Evolutionary conservation across 768 basidiomycete genomes (phyloP).

Genomic region (Neoboletus magnificus): DNA sequence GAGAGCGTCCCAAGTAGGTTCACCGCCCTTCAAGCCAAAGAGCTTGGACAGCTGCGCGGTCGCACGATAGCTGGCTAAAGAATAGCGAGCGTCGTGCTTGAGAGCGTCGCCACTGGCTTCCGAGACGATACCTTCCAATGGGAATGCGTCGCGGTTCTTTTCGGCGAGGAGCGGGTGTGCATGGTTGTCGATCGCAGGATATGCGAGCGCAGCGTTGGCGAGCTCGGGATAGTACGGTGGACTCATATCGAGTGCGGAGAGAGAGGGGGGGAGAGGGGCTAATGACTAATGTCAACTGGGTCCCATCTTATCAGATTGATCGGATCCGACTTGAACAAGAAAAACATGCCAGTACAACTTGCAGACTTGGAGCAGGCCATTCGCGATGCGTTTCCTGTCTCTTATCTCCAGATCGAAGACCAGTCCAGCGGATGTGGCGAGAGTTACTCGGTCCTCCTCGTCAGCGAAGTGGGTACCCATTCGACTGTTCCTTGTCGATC

Average conservation of each 20-base stretch:
- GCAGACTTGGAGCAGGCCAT: slow-evolving; percentile 60
- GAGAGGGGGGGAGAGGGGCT: background rate
- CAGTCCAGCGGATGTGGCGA: slow-evolving; percentile 80
- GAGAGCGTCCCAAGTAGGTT: slow-evolving; percentile 56
- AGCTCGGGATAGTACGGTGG: slow-evolving; percentile 18
- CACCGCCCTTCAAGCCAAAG: slow-evolving; percentile 36
- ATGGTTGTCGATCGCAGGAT: slow-evolving; percentile 75
- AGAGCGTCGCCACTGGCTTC: slow-evolving; percentile 59
- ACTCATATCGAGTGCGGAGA: slow-evolving; percentile 5
- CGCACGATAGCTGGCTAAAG: slow-evolving; percentile 59
- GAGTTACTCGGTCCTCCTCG: slow-evolving; percentile 69
- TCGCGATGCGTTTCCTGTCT: slow-evolving; percentile 57
- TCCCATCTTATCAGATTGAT: slow-evolving; percentile 15
- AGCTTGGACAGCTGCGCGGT: slow-evolving; percentile 52
- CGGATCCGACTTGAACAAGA: background rate
- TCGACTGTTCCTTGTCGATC: background rate
- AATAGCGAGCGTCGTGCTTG: slow-evolving; percentile 47
- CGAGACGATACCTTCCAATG: slow-evolving; percentile 63
- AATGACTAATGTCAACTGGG: background rate
- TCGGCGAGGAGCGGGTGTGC: slow-evolving; percentile 65
- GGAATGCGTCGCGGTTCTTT: slow-evolving; percentile 41
- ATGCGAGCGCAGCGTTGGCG: slow-evolving; percentile 20
- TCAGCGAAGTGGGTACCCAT: slow-evolving; percentile 58
- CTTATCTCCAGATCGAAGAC: slow-evolving; percentile 72
- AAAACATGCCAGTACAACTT: slow-evolving; percentile 57